Conservation (phyloP, 2,329 filamentous ascomycete species). For the Dothistroma septosporum region DNA sequence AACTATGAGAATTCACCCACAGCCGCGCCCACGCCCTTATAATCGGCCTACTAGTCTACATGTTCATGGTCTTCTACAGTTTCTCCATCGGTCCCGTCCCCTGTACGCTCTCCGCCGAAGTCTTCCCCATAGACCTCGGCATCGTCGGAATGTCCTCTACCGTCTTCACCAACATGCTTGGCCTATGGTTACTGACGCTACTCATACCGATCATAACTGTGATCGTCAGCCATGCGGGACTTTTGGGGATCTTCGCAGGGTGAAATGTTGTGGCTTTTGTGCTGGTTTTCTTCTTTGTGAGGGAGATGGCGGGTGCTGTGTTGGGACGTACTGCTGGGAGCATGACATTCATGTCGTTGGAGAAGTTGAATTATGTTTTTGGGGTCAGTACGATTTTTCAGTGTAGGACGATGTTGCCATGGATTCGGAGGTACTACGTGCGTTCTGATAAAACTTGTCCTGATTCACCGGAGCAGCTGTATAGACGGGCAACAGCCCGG, state of each 20-base stretch:
- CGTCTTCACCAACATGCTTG: conserved; percentile 44
- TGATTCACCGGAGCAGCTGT: conserved; percentile 6
- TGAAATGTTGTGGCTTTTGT: conserved; percentile 31
- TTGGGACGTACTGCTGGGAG: conserved; percentile 19
- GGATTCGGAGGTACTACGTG: conserved; percentile 12
- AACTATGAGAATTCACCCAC: neutral
- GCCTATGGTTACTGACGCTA: conserved; percentile 28
- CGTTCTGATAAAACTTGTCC: neutral
- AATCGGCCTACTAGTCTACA: conserved; percentile 54
- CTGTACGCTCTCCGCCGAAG: conserved; percentile 65
- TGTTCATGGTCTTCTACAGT: conserved; percentile 43
- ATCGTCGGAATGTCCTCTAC: conserved; percentile 64
- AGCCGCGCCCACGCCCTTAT: conserved; percentile 44
- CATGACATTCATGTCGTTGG: conserved; percentile 26
- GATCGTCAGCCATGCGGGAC: conserved; percentile 20
- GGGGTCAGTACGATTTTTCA: conserved; percentile 20
- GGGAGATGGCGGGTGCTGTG: conserved; percentile 29
- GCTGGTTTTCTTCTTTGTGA: conserved; percentile 33
- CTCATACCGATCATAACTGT: conserved; percentile 25
- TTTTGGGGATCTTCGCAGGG: conserved; percentile 31
- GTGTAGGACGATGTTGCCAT: conserved; percentile 11
- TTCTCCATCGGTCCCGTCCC: conserved; percentile 52
- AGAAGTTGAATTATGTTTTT: conserved; percentile 34
- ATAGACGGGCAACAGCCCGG: conserved; percentile 3
- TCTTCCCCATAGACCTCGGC: conserved; percentile 66